Evolutionary conservation across 1,139 yeast genomes (phyloP).

Genomic region (Candida freyschussii): DNA sequence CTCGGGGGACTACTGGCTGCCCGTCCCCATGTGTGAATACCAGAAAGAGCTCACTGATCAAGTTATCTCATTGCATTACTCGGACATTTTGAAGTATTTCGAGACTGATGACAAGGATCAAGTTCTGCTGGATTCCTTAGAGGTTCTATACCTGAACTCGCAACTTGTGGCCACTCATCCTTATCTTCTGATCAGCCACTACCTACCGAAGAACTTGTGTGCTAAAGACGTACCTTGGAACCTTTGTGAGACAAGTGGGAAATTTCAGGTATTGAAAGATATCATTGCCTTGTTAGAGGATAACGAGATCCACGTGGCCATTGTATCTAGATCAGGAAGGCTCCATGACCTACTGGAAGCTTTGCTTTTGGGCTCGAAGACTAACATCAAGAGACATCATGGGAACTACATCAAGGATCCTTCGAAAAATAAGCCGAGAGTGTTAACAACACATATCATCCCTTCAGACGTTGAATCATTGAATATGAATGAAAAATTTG

Average conservation of each 20-base stretch:
- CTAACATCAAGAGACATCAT: conserved; percentile 61
- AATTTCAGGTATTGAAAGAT: conserved; percentile 66
- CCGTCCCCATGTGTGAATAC: conserved; percentile 84
- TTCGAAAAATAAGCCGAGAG: conserved; percentile 29
- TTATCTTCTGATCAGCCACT: conserved; percentile 74
- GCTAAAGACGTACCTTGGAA: conserved; percentile 73
- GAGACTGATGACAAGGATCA: conserved; percentile 57
- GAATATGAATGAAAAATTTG: conserved; percentile 39
- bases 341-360: conserved; percentile 80
- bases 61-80: conserved; percentile 83
- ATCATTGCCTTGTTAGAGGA: conserved; percentile 41
- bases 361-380: conserved; percentile 60
- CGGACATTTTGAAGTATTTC: conserved; percentile 83
- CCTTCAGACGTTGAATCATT: conserved; percentile 41
- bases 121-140: conserved; percentile 61
- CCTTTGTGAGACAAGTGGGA: conserved; percentile 81
- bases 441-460: conserved; percentile 37
- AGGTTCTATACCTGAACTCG: conserved; percentile 69
- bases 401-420: conserved; percentile 44
- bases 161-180: conserved; percentile 87
- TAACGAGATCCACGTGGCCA: conserved; percentile 41
- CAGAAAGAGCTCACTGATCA: conserved; percentile 92
- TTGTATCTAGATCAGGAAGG: conserved; percentile 51
- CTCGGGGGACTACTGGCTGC: conserved; percentile 72
- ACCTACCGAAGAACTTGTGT: conserved; percentile 76